phyloP scores from a whole-genome alignment of 2,329 filamentous ascomycete species.

The Hymenoscyphus fraxineus region DNA sequence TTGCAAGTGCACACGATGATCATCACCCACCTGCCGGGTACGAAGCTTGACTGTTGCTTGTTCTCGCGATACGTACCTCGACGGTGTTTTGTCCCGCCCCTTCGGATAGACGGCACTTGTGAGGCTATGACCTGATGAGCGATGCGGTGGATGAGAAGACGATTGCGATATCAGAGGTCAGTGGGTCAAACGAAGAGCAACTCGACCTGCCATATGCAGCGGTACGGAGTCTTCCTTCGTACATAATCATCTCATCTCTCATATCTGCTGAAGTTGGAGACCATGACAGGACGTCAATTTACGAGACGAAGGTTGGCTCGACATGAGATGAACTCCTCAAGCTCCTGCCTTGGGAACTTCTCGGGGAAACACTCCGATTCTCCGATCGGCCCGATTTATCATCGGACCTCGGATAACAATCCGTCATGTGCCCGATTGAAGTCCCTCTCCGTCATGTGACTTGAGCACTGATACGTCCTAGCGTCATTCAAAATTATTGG shows the following conservation, averaged over 20 bases:
- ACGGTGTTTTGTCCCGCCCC: neutral
- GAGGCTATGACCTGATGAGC: neutral
- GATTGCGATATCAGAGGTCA: neutral
- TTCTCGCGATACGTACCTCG: neutral
- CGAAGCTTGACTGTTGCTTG: slow-evolving; percentile 2
- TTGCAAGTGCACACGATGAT: neutral
- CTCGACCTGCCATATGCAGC: neutral
- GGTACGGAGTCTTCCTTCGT: no score
- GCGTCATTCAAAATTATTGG: neutral
- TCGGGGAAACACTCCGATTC: no score
- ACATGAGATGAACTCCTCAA: no score
- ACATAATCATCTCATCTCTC: neutral
- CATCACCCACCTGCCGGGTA: slow-evolving; percentile 1
- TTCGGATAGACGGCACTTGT: neutral
- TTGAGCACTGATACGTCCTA: neutral
- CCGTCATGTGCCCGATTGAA: neutral
- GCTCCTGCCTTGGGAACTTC: no score
- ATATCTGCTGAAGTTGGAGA: neutral
- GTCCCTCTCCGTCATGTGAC: neutral
- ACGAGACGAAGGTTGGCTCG: no score
- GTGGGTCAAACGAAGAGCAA: neutral
- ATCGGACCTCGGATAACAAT: neutral
- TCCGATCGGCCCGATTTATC: neutral
- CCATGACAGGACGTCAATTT: neutral
- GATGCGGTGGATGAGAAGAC: neutral